These are phyloP conservation scores for rapeseed (Brassica napus) DNA, from an alignment of 345 rosid species.

Conservation along the genomic window DNA sequence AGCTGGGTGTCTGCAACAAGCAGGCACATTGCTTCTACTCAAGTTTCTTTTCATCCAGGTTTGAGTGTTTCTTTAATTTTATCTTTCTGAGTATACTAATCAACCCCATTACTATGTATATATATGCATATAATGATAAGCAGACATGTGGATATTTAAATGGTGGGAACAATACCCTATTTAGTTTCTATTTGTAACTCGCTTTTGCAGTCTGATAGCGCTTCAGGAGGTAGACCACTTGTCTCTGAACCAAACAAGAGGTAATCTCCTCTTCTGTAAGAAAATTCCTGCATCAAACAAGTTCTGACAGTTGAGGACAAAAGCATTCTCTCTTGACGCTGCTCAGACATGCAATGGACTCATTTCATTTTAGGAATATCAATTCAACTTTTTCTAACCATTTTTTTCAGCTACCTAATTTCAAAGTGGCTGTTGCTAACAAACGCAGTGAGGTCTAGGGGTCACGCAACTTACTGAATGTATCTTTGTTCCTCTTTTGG, in stretches of 20 bases:
- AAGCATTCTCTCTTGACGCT: not conserved
- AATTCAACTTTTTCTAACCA: not conserved
- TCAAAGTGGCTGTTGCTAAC: not conserved
- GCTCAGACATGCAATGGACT: not conserved
- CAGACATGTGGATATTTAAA: not conserved
- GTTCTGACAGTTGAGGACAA: not conserved
- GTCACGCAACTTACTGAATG: constrained; percentile 69
- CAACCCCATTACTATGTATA: constrained; percentile 19
- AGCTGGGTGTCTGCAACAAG: constrained; percentile 51
- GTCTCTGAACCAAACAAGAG: constrained; percentile 92
- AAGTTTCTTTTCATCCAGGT: constrained; percentile 51
- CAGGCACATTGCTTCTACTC: constrained; percentile 48
- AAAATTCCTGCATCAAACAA: constrained; percentile 62
- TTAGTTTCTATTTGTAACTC: constrained; percentile 36
- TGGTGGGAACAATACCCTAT: not conserved
- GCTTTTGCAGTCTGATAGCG: constrained; percentile 62
- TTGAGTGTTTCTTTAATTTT: not conserved
- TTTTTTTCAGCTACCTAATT: not conserved
- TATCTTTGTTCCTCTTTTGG: constrained; percentile 72
- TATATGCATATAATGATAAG: constrained; percentile 1
- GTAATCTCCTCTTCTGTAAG: constrained; percentile 78
- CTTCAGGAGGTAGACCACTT: constrained; percentile 82
- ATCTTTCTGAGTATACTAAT: constrained; percentile 1
- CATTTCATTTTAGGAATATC: not conserved
- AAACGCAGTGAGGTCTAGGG: not conserved